Evolutionary conservation across 306 rosid genomes (phyloP), one percentile per base, ranked within the genome.

Genomic region (Rosa multiflora): DNA sequence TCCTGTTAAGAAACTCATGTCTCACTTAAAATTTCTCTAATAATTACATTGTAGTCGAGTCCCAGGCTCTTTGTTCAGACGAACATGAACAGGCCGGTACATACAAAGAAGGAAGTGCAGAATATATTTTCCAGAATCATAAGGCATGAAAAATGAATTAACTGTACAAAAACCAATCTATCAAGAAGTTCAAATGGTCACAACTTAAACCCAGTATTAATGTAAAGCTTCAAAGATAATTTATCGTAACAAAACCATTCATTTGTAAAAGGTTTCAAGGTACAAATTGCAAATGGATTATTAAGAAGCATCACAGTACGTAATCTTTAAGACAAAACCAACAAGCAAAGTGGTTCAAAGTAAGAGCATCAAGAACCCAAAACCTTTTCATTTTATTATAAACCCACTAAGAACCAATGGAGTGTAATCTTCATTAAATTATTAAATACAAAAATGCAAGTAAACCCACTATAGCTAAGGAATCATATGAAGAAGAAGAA

Each of bases 1-100:
- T 78, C 91, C 97, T 88, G 88, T 76, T 18, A 89, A 78, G 86
- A 91, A 87, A 88, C 76, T 52, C 86, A 87, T 87, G 10, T 63
- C 42, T 42, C 46, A 26, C 69, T 52, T 73, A 56, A 1, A 82
- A 58, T 82, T 70, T 70, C 85, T 76, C 80, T 53, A 12, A 53
- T 17, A 63, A 76, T 82, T 62, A 67, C 48, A 48, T 40, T 66
- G 11, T 13, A 21, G n/a, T 72, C 23, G 59, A 51, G 77, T 55
- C 59, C 42, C 59, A 73, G 17, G 53, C 23, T 74, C 70, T 20
- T 12, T 46, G 58, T 6, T 47, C 32, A 23, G 18, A 23, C 4
- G 75, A 70, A 10, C 39, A 70, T 70, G 74, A 70, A n/a, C 29
- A 55, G 47, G 47, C 9, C 32, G 20, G 12, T 58, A 51, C 7